These are phyloP conservation scores for Talinum fruticosum DNA, from an alignment of 148 eudicot genomes.

Conservation along the genomic window DNA sequence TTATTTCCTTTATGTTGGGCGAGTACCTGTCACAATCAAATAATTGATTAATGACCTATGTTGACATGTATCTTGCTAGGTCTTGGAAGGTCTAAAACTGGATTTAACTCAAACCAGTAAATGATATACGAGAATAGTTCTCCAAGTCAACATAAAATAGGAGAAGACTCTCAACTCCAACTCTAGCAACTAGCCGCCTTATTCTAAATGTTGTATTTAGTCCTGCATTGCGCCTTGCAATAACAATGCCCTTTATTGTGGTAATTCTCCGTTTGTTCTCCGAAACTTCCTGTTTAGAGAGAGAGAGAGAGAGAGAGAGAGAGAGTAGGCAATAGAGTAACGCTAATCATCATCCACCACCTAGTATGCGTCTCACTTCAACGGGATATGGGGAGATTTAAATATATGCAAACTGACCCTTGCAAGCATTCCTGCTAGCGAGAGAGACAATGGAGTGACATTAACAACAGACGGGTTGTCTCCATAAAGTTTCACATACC, in stretches of 20 bases:
- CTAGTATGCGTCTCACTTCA: too few species aligned
- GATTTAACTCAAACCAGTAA: too few species aligned
- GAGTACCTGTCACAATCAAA: conserved; percentile 62
- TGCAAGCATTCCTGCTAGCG: too few species aligned
- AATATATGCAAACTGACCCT: too few species aligned
- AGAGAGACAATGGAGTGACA: too few species aligned
- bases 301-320: not conserved
- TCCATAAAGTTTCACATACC: conserved; percentile 42
- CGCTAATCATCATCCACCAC: too few species aligned
- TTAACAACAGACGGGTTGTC: not conserved
- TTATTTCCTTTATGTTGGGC: conserved; percentile 88
- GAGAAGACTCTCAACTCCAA: conserved; percentile 81
- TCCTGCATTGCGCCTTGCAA: conserved; percentile 93
- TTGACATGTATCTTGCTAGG: too few species aligned
- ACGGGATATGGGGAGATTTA: too few species aligned
- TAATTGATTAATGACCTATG: not conserved
- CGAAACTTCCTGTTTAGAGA: conserved; percentile 66
- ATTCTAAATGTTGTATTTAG: conserved; percentile 71
- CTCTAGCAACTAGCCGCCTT: conserved; percentile 81
- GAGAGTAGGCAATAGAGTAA: not conserved
- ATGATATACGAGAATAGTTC: too few species aligned
- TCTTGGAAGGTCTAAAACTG: too few species aligned
- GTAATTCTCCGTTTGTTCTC: conserved; percentile 79
- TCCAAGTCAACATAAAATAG: conserved; percentile 56
- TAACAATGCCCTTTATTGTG: conserved; percentile 76